Conservation (phyloP, 768 basidiomycete species). For the Mycena vitilis region DNA sequence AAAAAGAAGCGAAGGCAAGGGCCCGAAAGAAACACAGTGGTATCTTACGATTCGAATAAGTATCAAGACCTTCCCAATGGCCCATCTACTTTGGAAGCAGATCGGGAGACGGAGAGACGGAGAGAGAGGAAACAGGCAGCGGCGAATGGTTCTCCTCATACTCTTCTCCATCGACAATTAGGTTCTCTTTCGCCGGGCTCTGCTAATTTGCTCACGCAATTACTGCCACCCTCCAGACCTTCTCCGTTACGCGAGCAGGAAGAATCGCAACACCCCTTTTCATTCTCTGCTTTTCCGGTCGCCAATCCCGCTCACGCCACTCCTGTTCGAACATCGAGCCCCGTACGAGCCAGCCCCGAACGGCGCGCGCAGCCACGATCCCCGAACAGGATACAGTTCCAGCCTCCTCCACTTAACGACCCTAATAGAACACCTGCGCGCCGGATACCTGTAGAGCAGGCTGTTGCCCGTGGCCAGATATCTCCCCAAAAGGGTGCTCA, state of each 20-base stretch:
- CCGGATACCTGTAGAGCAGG: slow-evolving; percentile 68
- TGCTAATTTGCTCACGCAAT: slow-evolving; percentile 51
- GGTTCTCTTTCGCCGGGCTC: slow-evolving; percentile 74
- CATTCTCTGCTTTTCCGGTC: slow-evolving; percentile 28
- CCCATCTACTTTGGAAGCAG: slow-evolving; percentile 14
- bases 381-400: slow-evolving; percentile 48
- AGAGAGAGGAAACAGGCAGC: slow-evolving; percentile 37
- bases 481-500: slow-evolving; percentile 60
- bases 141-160: slow-evolving; percentile 33
- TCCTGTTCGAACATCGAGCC: slow-evolving; percentile 30
- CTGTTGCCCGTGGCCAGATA: slow-evolving; percentile 60
- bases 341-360: slow-evolving; percentile 29
- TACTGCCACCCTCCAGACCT: slow-evolving; percentile 44
- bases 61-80: slow-evolving; percentile 2
- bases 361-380: slow-evolving; percentile 41
- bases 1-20: slow-evolving; percentile 24
- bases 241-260: slow-evolving; percentile 36
- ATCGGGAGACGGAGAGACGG: slow-evolving; percentile 21
- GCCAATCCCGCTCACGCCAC: slow-evolving; percentile 16
- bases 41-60: slow-evolving; percentile 12
- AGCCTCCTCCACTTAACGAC: slow-evolving; percentile 45
- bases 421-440: slow-evolving; percentile 69
- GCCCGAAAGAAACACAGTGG: slow-evolving; percentile 20
- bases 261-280: slow-evolving; percentile 23
- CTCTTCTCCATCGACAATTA: slow-evolving; percentile 52